Conservation (phyloP, 768 basidiomycete species). For the Roridomyces roridus region DNA sequence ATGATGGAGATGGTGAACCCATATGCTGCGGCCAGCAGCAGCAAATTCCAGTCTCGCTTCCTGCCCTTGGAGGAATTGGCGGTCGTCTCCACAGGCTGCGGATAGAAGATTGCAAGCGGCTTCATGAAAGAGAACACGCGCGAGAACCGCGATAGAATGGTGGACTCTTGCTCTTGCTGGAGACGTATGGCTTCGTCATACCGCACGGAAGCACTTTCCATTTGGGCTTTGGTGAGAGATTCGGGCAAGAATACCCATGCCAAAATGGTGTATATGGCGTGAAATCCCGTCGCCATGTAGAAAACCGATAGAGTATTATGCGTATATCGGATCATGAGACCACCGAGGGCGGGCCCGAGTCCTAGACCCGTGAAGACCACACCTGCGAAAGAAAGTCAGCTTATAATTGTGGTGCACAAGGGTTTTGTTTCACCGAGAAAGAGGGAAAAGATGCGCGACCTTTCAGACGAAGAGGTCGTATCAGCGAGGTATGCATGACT, state of each 20-base stretch:
- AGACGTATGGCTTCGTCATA: slow-evolving; percentile 26
- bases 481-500: slow-evolving; percentile 60
- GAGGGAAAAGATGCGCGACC: slow-evolving; percentile 57
- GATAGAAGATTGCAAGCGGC: slow-evolving; percentile 60
- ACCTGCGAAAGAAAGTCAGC: slow-evolving; percentile 18
- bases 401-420: no score
- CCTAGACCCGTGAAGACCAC: slow-evolving; percentile 65
- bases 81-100: slow-evolving; percentile 27
- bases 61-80: slow-evolving; percentile 35
- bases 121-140: slow-evolving; percentile 55
- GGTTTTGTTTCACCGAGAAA: slow-evolving; percentile 52
- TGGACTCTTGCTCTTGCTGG: slow-evolving; percentile 18
- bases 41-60: slow-evolving; percentile 57
- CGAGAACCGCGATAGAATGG: slow-evolving; percentile 42
- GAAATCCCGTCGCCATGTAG: slow-evolving; percentile 55
- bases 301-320: slow-evolving; percentile 53
- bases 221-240: slow-evolving; percentile 54
- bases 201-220: slow-evolving; percentile 34
- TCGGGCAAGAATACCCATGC: slow-evolving; percentile 62
- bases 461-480: slow-evolving; percentile 43
- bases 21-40: slow-evolving; percentile 46
- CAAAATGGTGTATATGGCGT: slow-evolving; percentile 44
- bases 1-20: slow-evolving; percentile 44
- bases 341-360: slow-evolving; percentile 63
- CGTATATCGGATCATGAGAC: slow-evolving; percentile 52